Percentiles rank a stretch among this genome's conserved stretches.
Conservation (phyloP, 2,329 filamentous ascomycete genomes). For the Aspergillus floridensis region DNA sequence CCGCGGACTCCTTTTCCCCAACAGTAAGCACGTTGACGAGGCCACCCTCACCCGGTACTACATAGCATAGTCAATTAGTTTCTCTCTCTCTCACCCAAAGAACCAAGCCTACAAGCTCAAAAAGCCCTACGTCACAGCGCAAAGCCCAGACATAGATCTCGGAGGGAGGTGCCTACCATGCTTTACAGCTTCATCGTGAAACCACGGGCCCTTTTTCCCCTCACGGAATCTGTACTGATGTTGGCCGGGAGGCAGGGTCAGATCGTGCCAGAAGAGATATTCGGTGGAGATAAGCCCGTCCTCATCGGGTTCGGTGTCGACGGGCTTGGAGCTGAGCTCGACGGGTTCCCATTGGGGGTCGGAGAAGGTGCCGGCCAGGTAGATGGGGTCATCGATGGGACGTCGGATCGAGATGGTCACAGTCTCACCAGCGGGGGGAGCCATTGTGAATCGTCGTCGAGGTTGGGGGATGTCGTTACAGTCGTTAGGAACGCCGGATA, state of each 20-base stretch:
- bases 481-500: conserved; percentile 17
- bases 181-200: conserved; percentile 26
- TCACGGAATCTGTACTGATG: conserved; percentile 30
- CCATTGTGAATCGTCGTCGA: conserved; percentile 19
- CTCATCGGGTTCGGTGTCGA: conserved; percentile 15
- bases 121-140: neutral
- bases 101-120: neutral
- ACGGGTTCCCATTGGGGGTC: conserved; percentile 29
- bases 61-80: neutral
- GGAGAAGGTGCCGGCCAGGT: conserved; percentile 28
- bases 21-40: conserved; percentile 21
- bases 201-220: conserved; percentile 24
- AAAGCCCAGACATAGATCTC: neutral
- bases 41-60: conserved; percentile 25
- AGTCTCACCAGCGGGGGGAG: conserved; percentile 19
- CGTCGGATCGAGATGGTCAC: conserved; percentile 29
- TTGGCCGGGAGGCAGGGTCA: conserved; percentile 21
- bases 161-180: conserved; percentile 20
- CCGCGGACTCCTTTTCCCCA: conserved; percentile 3
- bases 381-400: conserved; percentile 26
- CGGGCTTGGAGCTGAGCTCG: conserved; percentile 24
- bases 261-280: conserved; percentile 22
- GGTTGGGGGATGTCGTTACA: conserved; percentile 15
- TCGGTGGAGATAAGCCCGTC: conserved; percentile 18
- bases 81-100: neutral